Evolutionary conservation across 176 grass and related monocot species (phyloP).

Genomic region (Musa itinerans): DNA sequence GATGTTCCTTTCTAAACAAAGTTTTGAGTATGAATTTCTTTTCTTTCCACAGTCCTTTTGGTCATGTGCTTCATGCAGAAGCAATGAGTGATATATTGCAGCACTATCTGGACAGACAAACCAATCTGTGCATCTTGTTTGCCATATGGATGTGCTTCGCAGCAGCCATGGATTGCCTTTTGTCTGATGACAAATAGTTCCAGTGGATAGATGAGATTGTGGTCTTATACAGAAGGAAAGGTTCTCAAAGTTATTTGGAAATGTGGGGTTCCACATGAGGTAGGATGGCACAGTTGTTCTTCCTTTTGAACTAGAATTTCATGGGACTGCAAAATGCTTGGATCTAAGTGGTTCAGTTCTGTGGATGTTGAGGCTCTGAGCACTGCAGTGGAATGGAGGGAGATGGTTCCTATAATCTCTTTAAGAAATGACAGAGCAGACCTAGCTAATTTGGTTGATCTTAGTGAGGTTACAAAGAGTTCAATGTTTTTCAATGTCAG

Average conservation of each 20-base stretch:
- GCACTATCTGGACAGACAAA: conserved; percentile 32
- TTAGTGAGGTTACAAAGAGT: conserved; percentile 2
- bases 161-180: conserved; percentile 31
- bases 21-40: conserved; percentile 23
- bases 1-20: conserved; percentile 34
- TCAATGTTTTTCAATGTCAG: conserved; percentile 3
- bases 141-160: conserved; percentile 24
- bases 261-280: conserved; percentile 39
- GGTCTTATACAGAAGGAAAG: conserved; percentile 55
- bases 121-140: conserved; percentile 57
- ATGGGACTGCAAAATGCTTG: conserved; percentile 34
- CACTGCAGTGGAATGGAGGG: conserved; percentile 25
- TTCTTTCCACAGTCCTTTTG: too few species aligned
- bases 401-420: background rate
- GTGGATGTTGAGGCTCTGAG: conserved; percentile 33
- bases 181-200: conserved; percentile 40
- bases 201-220: conserved; percentile 38
- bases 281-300: conserved; percentile 42
- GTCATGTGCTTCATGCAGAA: conserved; percentile 23
- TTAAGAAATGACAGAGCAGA: conserved; percentile 6
- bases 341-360: conserved; percentile 42
- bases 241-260: conserved; percentile 63
- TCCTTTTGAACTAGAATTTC: conserved; percentile 72
- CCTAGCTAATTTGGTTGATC: background rate
- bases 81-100: conserved; percentile 73